These are phyloP conservation scores for Leishmania major DNA, from an alignment of 208 protist species.

Conservation along the genomic window DNA sequence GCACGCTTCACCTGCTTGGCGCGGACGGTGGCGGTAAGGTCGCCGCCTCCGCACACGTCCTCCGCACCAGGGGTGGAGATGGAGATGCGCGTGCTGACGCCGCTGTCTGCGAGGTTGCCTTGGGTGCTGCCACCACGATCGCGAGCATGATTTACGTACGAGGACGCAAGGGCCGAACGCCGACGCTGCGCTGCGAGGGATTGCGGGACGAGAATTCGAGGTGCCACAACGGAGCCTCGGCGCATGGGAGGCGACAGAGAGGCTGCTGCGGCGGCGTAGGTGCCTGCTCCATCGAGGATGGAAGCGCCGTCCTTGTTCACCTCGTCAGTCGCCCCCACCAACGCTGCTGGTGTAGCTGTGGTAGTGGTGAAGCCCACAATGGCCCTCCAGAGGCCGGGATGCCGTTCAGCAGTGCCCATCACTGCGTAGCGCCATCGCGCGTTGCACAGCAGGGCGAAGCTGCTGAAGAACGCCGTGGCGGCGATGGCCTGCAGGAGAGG, in stretches of 20 bases:
- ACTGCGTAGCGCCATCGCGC: conserved; percentile 23
- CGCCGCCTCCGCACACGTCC: neutral
- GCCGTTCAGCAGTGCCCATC: conserved; percentile 2
- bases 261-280: neutral
- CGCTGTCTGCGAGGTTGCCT: neutral
- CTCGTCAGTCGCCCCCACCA: neutral
- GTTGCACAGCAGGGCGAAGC: conserved; percentile 23
- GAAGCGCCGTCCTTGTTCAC: neutral
- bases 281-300: neutral
- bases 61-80: neutral
- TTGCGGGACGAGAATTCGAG: neutral
- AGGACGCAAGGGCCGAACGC: neutral
- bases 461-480: conserved; percentile 29
- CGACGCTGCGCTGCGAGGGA: neutral
- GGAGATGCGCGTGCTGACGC: neutral
- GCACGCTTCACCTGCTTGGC: neutral
- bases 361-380: neutral
- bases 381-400: conserved; percentile 11
- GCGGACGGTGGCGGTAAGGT: neutral
- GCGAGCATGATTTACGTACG: neutral
- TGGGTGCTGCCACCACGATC: neutral
- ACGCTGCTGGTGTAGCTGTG: neutral
- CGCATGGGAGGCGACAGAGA: neutral
- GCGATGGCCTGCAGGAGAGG: conserved; percentile 12
- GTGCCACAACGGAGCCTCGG: neutral